Evolutionary conservation across 352 stramenopile species (phyloP), one percentile per base, ranked within the genome.

Genomic region (Blastocystis sp.): DNA sequence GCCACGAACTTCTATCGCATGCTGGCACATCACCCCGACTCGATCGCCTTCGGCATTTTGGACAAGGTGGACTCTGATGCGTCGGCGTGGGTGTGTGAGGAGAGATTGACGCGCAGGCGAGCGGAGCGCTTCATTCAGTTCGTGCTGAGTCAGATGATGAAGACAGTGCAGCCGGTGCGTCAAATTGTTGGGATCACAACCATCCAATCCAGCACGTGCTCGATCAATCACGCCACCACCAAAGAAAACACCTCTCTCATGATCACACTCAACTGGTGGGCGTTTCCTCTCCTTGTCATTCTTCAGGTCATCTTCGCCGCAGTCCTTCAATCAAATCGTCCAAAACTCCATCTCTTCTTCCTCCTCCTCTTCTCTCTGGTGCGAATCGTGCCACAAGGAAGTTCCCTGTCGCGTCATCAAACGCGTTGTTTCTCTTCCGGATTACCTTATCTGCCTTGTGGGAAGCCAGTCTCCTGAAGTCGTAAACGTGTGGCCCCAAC

Each of bases 1-100:
- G 91, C 92, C 34, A 90, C 90, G 1, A 94, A 94, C 80, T 93
- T 94, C 63, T 90, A 94, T 24, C 89, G 91, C 14, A 81, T 91
- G 1, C 91, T 94, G 52, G 68, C 89, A 1, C 84, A 90, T 24
- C 89, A 93, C 66, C 90, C 91, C 2, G 92, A 94, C 89, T 91
- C 92, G 24, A 90, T 91, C 17, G 91, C 93, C 69, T 89, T 94
- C 28, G 91, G 91, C 45, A 90, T 95, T 45, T 70, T 95, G 4
- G 92, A 95, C 89, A 90, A 90, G 2, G 43, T 54, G n/a, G 52
- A 68, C 45, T 24, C 52, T 4, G 69, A 69, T 52, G 54, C 74
- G 19, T 28, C 74, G 9, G 54, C 42, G 74, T 84, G 3, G 1
- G 4, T 2, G 14, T 57, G 2, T 6, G 4, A 3, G 6, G 38